Percentiles rank a stretch among this genome's conserved stretches.
These are phyloP conservation scores for Climacium dendroides DNA, from an alignment of 225 moss, liverwort and hornwort genomes.

Conservation along the genomic window DNA sequence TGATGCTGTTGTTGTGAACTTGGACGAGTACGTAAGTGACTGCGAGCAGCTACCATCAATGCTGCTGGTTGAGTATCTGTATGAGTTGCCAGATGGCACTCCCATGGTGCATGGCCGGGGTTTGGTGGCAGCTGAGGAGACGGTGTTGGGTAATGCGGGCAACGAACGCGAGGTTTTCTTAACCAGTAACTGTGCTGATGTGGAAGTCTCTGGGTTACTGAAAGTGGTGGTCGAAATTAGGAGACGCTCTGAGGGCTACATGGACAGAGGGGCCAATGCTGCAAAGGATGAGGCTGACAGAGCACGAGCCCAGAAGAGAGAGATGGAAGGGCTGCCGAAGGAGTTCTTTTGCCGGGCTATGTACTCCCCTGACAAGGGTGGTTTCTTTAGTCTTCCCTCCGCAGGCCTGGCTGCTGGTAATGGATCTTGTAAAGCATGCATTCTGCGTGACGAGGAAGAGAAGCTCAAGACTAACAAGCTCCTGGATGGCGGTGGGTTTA, in stretches of 20 bases:
- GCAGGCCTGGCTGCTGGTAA: slow-evolving; percentile 41
- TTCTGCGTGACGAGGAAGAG: slow-evolving; percentile 32
- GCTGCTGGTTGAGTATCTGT: slow-evolving; percentile 78
- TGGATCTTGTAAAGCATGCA: slow-evolving; percentile 58
- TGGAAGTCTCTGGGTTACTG: slow-evolving; percentile 42
- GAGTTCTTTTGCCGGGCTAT: slow-evolving; percentile 63
- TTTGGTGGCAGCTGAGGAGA: slow-evolving; percentile 51
- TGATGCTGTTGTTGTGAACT: slow-evolving; percentile 42
- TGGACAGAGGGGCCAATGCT: slow-evolving; percentile 55
- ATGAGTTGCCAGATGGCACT: slow-evolving; percentile 34
- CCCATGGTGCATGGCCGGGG: slow-evolving; percentile 84
- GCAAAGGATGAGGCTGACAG: slow-evolving; percentile 54
- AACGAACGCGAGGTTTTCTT: slow-evolving; percentile 72
- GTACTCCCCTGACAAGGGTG: slow-evolving; percentile 75
- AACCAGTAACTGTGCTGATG: slow-evolving; percentile 59
- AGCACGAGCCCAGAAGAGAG: slow-evolving; percentile 42
- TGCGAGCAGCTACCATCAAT: slow-evolving; percentile 26
- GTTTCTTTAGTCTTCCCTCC: slow-evolving; percentile 55
- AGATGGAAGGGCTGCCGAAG: slow-evolving; percentile 33
- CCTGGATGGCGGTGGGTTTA: slow-evolving; percentile 52
- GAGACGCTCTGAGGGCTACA: slow-evolving; percentile 52
- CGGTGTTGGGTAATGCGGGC: slow-evolving; percentile 76
- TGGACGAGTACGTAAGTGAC: slow-evolving; percentile 29
- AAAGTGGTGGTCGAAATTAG: slow-evolving; percentile 37
- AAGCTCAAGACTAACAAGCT: slow-evolving; percentile 23